Evolutionary conservation across 176 grass and related monocot species (phyloP), one percentile per base, ranked within the genome.

Genomic region (Oropetium thomaeum): DNA sequence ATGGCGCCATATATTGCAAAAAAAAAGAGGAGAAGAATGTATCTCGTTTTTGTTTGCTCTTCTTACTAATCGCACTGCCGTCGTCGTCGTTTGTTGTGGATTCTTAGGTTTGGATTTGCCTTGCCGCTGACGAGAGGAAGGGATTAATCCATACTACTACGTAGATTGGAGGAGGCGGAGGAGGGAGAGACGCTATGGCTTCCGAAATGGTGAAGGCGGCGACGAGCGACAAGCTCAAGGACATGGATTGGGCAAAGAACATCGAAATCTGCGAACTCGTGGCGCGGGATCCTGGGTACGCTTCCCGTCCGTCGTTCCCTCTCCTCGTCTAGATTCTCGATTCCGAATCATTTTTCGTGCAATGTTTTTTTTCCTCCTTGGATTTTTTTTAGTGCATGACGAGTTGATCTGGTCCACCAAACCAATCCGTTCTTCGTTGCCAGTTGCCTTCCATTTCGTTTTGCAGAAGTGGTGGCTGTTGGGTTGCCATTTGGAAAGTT

Each of bases 251-350:
- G 96, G 82, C 69, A 4, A 99, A 88, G 77, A 99, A 92, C 69
- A 99, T 99, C 54, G 92, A 99, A 91, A 99, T 99, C 62, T 99
- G 96, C 41, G 96, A 99, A 82, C 96, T 99, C 65, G 87, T 95
- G 67, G 81, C 85, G 38, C 82, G 62, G 37, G 96, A 99, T 84
- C 87, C 84, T 38, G 89, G 84, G 96, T 95, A 92, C 42, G 52
- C 43, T 84, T 44, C 34, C 27, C 67, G 48, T 73, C 62, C 32
- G 55, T 69, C 15, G 37, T 44, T 8, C 19, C 27, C 27, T 12
- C 52, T 14, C 9, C 28, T 19, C 14, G 19, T 28, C 72, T 62
- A 19, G 1, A 7, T 48, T 31, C 14, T 41, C 16, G 10, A 5
- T 42, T 49, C 11, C 1, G 33, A 44, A 67, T 42, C 8, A 61